Evolutionary conservation across 805 yeast species (phyloP), one percentile per base, ranked within the genome.

Genomic region (Sugiyamaella mastotermitis): DNA sequence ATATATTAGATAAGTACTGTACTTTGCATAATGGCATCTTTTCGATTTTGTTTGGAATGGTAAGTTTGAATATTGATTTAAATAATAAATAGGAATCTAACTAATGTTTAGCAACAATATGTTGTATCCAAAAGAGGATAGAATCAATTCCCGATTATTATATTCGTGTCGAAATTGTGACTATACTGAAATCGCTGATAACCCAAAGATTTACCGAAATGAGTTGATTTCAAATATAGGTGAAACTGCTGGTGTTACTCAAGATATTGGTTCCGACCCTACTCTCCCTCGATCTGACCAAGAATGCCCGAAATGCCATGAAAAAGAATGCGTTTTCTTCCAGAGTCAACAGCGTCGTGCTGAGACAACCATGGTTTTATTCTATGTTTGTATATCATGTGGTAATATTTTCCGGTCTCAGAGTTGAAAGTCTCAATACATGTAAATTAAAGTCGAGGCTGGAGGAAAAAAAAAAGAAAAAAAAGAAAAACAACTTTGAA

Each of bases 101-200:
- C n/a, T 23, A 10, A 13, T 13, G 16, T 15, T 26, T 19, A 53
- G 94, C 75, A 92, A 92, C 73, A 92, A 92, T 60, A 92, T 92
- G 98, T 74, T 92, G 65, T 92, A 92, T 61, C 98, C 98, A 15
- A 78, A 85, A 50, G 98, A 92, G 67, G 97, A 92, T 59, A 84
- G 82, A 56, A 85, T 80, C 42, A 62, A 72, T 49, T 77, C 75
- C 57, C 62, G 86, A 48, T 66, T 92, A 45, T 68, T 90, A 42
- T 92, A 84, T 60, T 88, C 94, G 42, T 92, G 98, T 65, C 78
- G 98, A 56, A 88, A 90, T 56, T 92, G 98, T 58, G 77, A 85
- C 36, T 90, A 90, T 62, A 84, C 94, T 3, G 97, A 92, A 61
- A 73, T 83, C 46, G 96, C 97, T 0, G 87, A 80, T 40, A 76